Conservation (phyloP, 2,329 filamentous ascomycete species). For the Phaeosphaeria sp. region DNA sequence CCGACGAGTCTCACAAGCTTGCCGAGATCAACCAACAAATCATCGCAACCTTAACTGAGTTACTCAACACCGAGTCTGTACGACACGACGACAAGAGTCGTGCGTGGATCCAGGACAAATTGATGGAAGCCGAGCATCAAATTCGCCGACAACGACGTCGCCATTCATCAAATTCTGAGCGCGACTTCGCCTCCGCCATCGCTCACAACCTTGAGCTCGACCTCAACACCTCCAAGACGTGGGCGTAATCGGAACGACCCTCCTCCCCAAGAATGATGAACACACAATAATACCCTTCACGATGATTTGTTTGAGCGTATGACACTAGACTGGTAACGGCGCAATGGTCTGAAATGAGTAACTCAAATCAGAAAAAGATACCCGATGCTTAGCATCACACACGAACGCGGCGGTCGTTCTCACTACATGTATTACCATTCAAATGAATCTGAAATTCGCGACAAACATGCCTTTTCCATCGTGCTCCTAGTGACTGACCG, state of each 20-base stretch:
- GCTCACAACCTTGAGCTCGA: constrained; percentile 44
- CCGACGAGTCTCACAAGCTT: constrained; percentile 54
- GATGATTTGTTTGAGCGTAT: constrained; percentile 6
- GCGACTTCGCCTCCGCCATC: constrained; percentile 45
- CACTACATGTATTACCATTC: constrained; percentile 18
- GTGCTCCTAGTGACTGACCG: neutral
- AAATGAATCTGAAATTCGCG: constrained; percentile 16
- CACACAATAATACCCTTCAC: constrained; percentile 2
- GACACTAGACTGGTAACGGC: constrained; percentile 15
- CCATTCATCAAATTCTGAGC: constrained; percentile 43
- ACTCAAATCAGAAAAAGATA: constrained; percentile 40
- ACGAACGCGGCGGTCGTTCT: neutral
- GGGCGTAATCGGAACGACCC: constrained; percentile 19
- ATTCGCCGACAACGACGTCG: constrained; percentile 52
- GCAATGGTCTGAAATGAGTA: constrained; percentile 36
- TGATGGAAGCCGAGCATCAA: constrained; percentile 63
- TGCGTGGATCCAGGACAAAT: constrained; percentile 58
- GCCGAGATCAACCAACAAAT: constrained; percentile 60
- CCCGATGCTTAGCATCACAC: constrained; percentile 18
- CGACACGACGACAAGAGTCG: constrained; percentile 54
- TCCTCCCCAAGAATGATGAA: neutral
- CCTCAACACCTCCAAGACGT: constrained; percentile 36
- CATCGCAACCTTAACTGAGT: constrained; percentile 61
- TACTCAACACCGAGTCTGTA: constrained; percentile 61
- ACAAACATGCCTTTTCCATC: neutral